Evolutionary conservation across 148 eudicot genomes (phyloP).

Genomic region (Chenopodium berlandieri): DNA sequence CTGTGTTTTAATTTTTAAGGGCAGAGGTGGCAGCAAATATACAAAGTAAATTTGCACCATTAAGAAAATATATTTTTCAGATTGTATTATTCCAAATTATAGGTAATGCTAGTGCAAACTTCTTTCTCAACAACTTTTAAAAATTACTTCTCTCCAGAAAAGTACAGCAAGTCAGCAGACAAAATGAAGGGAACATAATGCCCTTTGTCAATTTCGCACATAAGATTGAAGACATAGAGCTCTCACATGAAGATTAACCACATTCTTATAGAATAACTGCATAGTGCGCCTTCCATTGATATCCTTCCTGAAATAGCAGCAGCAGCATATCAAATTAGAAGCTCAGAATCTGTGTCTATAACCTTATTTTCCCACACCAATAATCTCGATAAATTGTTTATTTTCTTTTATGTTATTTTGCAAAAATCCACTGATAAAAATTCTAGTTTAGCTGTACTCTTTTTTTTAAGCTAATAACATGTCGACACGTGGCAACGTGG

Average conservation of each 20-base stretch:
- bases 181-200: background rate
- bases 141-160: background rate
- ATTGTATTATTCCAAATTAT: background rate
- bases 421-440: no score
- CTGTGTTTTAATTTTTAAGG: background rate
- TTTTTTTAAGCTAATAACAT: no score
- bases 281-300: conserved; percentile 60
- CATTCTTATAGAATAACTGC: conserved; percentile 61
- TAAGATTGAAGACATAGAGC: background rate
- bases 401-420: no score
- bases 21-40: background rate
- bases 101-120: background rate
- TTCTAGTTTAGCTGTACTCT: no score
- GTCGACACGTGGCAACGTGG: no score
- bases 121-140: background rate
- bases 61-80: background rate
- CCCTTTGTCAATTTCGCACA: background rate
- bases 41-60: background rate
- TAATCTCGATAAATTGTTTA: no score
- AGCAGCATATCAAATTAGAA: background rate
- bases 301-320: conserved; percentile 54
- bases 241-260: conserved; percentile 65
- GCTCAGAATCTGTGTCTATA: background rate
- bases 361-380: no score
- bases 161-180: no score